Percentiles rank a stretch among this genome's conserved stretches.
Evolutionary conservation across 2,329 filamentous ascomycete genomes (phyloP).

Genomic region (Reticulascus tulasneorum): DNA sequence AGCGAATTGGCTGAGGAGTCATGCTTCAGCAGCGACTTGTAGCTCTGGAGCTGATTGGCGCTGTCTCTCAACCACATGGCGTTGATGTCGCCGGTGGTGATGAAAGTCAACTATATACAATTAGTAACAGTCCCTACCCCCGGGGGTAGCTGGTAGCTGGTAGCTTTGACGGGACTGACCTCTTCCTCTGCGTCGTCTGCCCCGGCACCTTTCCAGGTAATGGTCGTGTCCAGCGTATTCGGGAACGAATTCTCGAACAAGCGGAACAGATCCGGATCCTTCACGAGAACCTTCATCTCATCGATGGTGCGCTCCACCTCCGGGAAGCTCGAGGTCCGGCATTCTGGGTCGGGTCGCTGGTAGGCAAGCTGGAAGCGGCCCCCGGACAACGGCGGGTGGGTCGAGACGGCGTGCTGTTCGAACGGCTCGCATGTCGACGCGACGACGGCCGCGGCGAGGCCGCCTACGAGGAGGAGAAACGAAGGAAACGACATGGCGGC

Average conservation of each 20-base stretch:
- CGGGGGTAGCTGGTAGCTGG: too few species aligned
- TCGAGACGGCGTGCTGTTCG: slow-evolving; percentile 26
- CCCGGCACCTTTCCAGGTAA: slow-evolving; percentile 62
- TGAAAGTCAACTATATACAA: slow-evolving; percentile 68
- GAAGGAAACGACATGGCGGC: slow-evolving; percentile 1
- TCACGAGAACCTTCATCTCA: slow-evolving; percentile 63
- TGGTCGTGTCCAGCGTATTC: slow-evolving; percentile 71
- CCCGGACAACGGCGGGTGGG: slow-evolving; percentile 68
- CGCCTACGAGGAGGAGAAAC: slow-evolving; percentile 2
- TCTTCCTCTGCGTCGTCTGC: slow-evolving; percentile 58
- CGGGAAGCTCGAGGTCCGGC: slow-evolving; percentile 76
- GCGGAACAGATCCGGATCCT: slow-evolving; percentile 70
- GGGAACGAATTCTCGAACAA: slow-evolving; percentile 71
- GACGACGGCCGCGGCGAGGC: slow-evolving; percentile 15
- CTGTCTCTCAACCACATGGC: slow-evolving; percentile 94
- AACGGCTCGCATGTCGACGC: slow-evolving; percentile 29
- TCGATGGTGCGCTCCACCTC: slow-evolving; percentile 73
- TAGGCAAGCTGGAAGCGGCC: slow-evolving; percentile 74
- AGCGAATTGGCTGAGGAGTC: slow-evolving; percentile 52
- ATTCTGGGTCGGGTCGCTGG: slow-evolving; percentile 71
- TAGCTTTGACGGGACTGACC: too few species aligned
- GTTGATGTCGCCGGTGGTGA: slow-evolving; percentile 84
- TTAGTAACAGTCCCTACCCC: too few species aligned
- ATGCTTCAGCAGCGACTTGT: slow-evolving; percentile 59
- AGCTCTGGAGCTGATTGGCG: slow-evolving; percentile 73